Percentiles rank a stretch among this genome's conserved stretches.
Evolutionary conservation across 805 yeast species (phyloP).

Genomic region (Teunomyces stri): DNA sequence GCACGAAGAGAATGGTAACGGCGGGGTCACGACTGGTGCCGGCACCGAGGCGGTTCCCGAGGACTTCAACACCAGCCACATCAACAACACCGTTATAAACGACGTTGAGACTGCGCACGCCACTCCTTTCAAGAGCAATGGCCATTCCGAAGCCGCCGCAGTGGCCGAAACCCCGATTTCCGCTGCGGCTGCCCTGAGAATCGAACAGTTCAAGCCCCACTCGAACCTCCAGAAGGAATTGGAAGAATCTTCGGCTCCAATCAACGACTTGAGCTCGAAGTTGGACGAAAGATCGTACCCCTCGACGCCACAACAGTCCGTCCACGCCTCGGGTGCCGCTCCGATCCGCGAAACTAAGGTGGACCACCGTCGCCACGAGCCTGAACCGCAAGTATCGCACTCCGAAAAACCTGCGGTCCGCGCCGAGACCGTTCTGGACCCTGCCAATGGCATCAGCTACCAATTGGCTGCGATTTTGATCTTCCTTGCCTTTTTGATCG

Average conservation of each 20-base stretch:
- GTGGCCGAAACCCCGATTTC: constrained; percentile 12
- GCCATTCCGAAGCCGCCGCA: constrained; percentile 10
- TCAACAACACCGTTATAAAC: constrained; percentile 9
- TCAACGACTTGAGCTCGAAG: constrained; percentile 43
- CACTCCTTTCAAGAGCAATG: constrained; percentile 10
- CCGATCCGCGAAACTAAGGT: neutral
- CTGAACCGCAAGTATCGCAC: neutral
- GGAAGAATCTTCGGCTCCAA: constrained; percentile 40
- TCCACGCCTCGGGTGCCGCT: constrained; percentile 1
- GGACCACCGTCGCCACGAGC: neutral
- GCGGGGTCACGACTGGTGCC: constrained; percentile 11
- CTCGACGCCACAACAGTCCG: constrained; percentile 8
- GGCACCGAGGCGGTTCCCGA: constrained; percentile 14
- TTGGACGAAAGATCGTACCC: constrained; percentile 38
- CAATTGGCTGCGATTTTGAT: constrained; percentile 50
- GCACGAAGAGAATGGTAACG: constrained; percentile 17
- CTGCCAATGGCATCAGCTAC: constrained; percentile 50
- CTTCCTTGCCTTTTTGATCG: constrained; percentile 56
- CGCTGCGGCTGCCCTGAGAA: constrained; percentile 11
- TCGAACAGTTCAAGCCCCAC: constrained; percentile 1
- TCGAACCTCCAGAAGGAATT: constrained; percentile 29
- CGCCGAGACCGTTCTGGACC: constrained; percentile 16
- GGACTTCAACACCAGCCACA: constrained; percentile 11
- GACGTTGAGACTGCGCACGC: constrained; percentile 12
- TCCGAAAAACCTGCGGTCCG: neutral